Percentiles rank a stretch among this genome's conserved stretches.
Evolutionary conservation across 164 flowering plant genomes (phyloP).

Genomic region (Vitis riparia): DNA sequence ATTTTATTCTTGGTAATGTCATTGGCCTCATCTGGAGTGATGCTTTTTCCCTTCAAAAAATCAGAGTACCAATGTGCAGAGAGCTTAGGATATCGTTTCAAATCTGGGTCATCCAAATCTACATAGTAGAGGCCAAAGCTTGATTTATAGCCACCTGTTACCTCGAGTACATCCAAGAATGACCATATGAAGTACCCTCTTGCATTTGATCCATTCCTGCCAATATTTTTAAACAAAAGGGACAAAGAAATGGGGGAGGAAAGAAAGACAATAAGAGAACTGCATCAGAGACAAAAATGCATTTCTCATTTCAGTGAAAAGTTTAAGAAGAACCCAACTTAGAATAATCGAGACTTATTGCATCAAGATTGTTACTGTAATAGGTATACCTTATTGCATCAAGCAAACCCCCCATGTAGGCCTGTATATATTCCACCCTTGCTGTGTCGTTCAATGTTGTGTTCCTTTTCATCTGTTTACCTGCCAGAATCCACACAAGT

Average conservation of each 20-base stretch:
- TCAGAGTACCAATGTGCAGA: constrained; percentile 50
- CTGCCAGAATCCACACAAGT: no score
- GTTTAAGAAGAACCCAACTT: no score
- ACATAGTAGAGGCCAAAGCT: constrained; percentile 44
- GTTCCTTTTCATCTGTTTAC: no score
- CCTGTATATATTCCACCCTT: constrained; percentile 36
- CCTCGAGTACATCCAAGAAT: constrained; percentile 44
- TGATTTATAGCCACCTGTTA: constrained; percentile 26
- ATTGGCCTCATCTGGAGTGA: neutral
- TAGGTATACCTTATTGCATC: constrained; percentile 35
- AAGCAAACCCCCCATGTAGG: constrained; percentile 34
- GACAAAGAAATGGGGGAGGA: neutral
- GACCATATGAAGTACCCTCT: constrained; percentile 54
- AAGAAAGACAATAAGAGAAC: no score
- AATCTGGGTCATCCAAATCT: constrained; percentile 38
- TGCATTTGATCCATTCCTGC: constrained; percentile 52
- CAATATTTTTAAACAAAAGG: neutral
- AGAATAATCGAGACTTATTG: neutral
- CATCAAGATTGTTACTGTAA: neutral
- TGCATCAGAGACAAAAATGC: no score
- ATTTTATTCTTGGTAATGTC: constrained; percentile 4
- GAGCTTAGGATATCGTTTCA: constrained; percentile 39
- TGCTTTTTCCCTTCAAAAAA: constrained; percentile 41
- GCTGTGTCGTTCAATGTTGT: constrained; percentile 10
- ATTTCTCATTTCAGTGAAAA: no score